Percentiles rank a stretch among this genome's conserved stretches.
phyloP scores from a whole-genome alignment of 352 stramenopile genomes.

The Phytophthora sp. region DNA sequence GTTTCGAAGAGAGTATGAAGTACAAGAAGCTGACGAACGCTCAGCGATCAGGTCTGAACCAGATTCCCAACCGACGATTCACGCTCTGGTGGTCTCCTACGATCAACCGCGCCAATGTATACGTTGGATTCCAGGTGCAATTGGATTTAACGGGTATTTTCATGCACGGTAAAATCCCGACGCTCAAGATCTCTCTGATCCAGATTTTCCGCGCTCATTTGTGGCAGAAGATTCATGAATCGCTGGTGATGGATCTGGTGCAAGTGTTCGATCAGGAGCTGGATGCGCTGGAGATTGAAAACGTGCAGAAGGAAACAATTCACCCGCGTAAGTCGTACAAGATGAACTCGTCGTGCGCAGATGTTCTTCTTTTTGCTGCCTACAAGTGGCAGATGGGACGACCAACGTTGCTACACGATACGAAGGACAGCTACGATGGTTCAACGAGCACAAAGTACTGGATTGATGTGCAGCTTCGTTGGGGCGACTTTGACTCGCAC shows the following conservation, averaged over 20 bases:
- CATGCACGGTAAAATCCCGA: slow-evolving; percentile 99
- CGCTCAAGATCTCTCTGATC: slow-evolving; percentile 99
- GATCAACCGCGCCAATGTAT: slow-evolving; percentile 99
- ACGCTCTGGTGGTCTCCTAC: slow-evolving; percentile 99
- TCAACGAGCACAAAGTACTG: slow-evolving; percentile 98
- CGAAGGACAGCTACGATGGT: slow-evolving; percentile 97
- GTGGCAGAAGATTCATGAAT: slow-evolving; percentile 99
- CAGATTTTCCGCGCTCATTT: slow-evolving; percentile 98
- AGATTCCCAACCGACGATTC: slow-evolving; percentile 99
- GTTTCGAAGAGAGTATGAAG: slow-evolving; percentile 96
- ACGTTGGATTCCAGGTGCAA: slow-evolving; percentile 99
- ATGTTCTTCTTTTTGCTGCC: slow-evolving; percentile 98
- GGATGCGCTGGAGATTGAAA: slow-evolving; percentile 99
- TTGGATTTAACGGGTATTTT: slow-evolving; percentile 99
- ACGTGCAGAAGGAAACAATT: slow-evolving; percentile 99
- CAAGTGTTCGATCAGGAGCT: slow-evolving; percentile 99
- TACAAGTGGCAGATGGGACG: slow-evolving; percentile 98
- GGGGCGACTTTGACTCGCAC: slow-evolving; percentile 99
- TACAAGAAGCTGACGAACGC: slow-evolving; percentile 99
- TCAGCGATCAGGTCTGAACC: slow-evolving; percentile 99
- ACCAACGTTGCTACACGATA: slow-evolving; percentile 89
- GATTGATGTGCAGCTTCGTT: slow-evolving; percentile 99
- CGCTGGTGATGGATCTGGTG: slow-evolving; percentile 95
- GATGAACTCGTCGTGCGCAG: slow-evolving; percentile 99
- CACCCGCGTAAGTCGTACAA: slow-evolving; percentile 99